Conservation (phyloP, 2,329 filamentous ascomycete genomes). For the Didymella glomerata region DNA sequence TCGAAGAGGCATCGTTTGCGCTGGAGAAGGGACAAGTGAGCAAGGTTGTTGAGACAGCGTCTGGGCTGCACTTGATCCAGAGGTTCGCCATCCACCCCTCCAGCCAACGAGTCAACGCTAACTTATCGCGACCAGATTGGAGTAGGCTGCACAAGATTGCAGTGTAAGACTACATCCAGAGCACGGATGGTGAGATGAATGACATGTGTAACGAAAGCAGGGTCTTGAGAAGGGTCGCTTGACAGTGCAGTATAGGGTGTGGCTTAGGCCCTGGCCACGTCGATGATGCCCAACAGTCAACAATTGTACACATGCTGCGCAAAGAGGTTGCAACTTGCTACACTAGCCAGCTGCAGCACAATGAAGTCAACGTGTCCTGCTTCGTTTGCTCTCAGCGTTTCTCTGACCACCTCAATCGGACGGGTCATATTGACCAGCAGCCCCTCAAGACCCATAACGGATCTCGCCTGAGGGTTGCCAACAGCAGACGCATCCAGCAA, state of each 20-base stretch:
- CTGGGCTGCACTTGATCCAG: slow-evolving; percentile 94
- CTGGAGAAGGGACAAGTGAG: slow-evolving; percentile 88
- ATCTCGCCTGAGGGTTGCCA: slow-evolving; percentile 21
- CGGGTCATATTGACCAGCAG: not conserved
- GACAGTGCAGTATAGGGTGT: slow-evolving; percentile 20
- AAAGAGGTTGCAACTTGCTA: slow-evolving; percentile 18
- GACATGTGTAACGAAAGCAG: slow-evolving; percentile 8
- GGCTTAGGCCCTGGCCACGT: slow-evolving; percentile 20
- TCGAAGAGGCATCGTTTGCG: slow-evolving; percentile 94
- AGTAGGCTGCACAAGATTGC: slow-evolving; percentile 14
- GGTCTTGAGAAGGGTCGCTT: slow-evolving; percentile 22
- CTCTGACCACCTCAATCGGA: not conserved
- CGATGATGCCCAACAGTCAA: slow-evolving; percentile 25
- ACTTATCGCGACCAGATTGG: slow-evolving; percentile 16
- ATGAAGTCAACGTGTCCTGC: slow-evolving; percentile 27
- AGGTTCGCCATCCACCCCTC: slow-evolving; percentile 64
- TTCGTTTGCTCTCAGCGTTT: slow-evolving; percentile 17
- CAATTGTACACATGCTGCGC: slow-evolving; percentile 19
- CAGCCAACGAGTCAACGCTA: slow-evolving; percentile 4
- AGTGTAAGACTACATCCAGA: slow-evolving; percentile 4
- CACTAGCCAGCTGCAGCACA: slow-evolving; percentile 27
- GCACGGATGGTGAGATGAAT: slow-evolving; percentile 6
- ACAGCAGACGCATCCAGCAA: slow-evolving; percentile 25
- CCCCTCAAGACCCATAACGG: not conserved
- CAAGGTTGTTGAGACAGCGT: slow-evolving; percentile 87